Evolutionary conservation across 441 rosid species (phyloP).

Genomic region (Syzygium syzygioides): DNA sequence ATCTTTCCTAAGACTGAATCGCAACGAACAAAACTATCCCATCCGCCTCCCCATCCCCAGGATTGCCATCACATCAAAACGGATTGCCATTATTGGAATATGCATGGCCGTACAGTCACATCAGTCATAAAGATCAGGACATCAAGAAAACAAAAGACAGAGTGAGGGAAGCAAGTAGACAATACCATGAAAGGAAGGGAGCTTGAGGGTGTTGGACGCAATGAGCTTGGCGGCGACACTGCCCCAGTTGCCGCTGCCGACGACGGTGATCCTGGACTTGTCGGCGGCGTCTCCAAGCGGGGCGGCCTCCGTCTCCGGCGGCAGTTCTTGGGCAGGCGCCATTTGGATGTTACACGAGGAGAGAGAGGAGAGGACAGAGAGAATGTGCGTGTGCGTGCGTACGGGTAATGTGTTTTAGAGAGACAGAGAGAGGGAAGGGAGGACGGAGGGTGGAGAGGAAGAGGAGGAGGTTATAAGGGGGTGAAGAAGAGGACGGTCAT

Average conservation of each 20-base stretch:
- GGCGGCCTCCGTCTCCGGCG: neutral
- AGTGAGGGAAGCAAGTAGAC: neutral
- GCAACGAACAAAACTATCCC: neutral
- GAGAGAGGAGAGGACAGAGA: conserved; percentile 19
- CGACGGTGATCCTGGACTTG: conserved; percentile 71
- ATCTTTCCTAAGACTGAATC: neutral
- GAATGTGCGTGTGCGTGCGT: neutral
- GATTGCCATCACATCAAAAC: neutral
- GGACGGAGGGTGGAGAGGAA: neutral
- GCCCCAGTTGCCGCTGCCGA: conserved; percentile 99
- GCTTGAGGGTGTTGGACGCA: conserved; percentile 81
- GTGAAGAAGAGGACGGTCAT: conserved; percentile 18
- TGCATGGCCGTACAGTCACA: neutral
- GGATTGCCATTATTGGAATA: neutral
- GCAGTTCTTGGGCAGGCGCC: neutral
- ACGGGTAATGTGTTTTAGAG: neutral
- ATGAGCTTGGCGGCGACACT: conserved; percentile 97
- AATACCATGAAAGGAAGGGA: conserved; percentile 69
- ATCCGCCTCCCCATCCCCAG: neutral
- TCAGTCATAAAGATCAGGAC: neutral
- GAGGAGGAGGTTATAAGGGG: conserved; percentile 16
- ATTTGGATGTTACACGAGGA: conserved; percentile 23
- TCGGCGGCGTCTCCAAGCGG: neutral
- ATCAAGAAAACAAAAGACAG: neutral
- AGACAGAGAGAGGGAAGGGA: neutral